phyloP scores from a whole-genome alignment of 768 basidiomycete species.

The Tylopilus sp. region DNA sequence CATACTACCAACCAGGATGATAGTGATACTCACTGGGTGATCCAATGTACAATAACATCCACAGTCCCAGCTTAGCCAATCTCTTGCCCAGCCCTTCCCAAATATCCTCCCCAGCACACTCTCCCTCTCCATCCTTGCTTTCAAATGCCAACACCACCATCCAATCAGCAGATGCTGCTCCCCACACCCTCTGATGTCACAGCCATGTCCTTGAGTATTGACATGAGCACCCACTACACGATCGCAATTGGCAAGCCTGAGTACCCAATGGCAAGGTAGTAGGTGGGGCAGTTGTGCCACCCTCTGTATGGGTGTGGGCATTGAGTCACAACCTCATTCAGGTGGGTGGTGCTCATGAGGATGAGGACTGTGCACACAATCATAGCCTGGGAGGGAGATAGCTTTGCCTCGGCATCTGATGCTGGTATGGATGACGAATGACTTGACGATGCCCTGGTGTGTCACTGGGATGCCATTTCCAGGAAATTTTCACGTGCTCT shows the following conservation, averaged over 20 bases:
- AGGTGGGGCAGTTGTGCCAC: conserved; percentile 53
- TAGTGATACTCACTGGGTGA: no score
- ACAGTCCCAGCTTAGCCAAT: conserved; percentile 70
- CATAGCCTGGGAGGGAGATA: conserved; percentile 85
- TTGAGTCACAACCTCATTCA: conserved; percentile 57
- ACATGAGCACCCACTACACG: conserved; percentile 79
- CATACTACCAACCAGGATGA: no score
- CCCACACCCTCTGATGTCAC: conserved; percentile 68
- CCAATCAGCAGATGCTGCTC: conserved; percentile 91
- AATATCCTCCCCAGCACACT: conserved; percentile 59
- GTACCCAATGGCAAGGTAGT: conserved; percentile 69
- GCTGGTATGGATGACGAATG: conserved; percentile 87
- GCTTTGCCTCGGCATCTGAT: conserved; percentile 84
- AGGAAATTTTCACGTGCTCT: conserved; percentile 95
- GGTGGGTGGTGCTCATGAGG: conserved; percentile 93
- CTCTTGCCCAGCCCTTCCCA: conserved; percentile 62
- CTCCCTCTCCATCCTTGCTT: conserved; percentile 38
- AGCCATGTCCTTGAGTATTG: conserved; percentile 71
- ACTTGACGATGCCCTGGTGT: conserved; percentile 91
- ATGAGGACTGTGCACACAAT: conserved; percentile 80
- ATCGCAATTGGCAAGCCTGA: conserved; percentile 91
- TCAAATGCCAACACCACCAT: conserved; percentile 77
- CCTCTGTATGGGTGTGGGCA: conserved; percentile 32
- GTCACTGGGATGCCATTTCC: conserved; percentile 96
- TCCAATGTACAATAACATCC: no score